These are phyloP conservation scores for Prototheca stagnorum DNA, from an alignment of 163 green algal species.

Conservation along the genomic window DNA sequence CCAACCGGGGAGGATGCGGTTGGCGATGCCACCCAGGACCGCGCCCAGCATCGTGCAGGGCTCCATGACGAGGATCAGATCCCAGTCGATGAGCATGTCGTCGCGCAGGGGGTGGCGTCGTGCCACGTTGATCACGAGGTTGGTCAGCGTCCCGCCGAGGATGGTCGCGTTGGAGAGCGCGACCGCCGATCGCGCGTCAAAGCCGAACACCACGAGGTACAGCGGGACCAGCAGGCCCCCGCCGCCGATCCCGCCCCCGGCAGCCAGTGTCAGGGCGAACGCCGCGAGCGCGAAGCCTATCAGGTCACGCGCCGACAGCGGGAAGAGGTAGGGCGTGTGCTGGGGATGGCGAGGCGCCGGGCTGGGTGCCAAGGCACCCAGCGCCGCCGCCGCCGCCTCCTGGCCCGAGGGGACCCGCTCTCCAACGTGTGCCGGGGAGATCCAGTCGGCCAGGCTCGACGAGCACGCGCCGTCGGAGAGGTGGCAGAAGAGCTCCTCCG, in stretches of 20 bases:
- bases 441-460: too few species aligned
- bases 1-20: slow-evolving; percentile 46
- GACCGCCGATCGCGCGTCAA: slow-evolving; percentile 30
- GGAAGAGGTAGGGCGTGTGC: slow-evolving; percentile 8
- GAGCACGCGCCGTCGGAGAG: too few species aligned
- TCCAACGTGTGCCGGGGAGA: neutral
- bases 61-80: slow-evolving; percentile 50
- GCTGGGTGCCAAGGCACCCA: neutral
- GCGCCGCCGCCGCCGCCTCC: too few species aligned
- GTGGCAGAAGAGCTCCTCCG: too few species aligned
- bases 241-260: slow-evolving; percentile 39
- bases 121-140: slow-evolving; percentile 39
- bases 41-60: slow-evolving; percentile 51
- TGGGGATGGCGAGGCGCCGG: neutral
- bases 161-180: slow-evolving; percentile 57
- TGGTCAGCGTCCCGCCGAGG: slow-evolving; percentile 37
- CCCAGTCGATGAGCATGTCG: slow-evolving; percentile 46
- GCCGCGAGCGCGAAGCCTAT: slow-evolving; percentile 7
- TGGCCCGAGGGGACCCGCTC: neutral
- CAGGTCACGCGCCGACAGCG: slow-evolving; percentile 12
- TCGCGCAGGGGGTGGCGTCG: slow-evolving; percentile 24
- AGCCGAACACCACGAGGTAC: slow-evolving; percentile 16
- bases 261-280: slow-evolving; percentile 34
- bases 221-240: slow-evolving; percentile 30
- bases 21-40: slow-evolving; percentile 41